Percentiles rank a stretch among this genome's conserved stretches.
Conservation (phyloP, 371 early-diverging fungal genomes). For the Fennellomyces sp. region DNA sequence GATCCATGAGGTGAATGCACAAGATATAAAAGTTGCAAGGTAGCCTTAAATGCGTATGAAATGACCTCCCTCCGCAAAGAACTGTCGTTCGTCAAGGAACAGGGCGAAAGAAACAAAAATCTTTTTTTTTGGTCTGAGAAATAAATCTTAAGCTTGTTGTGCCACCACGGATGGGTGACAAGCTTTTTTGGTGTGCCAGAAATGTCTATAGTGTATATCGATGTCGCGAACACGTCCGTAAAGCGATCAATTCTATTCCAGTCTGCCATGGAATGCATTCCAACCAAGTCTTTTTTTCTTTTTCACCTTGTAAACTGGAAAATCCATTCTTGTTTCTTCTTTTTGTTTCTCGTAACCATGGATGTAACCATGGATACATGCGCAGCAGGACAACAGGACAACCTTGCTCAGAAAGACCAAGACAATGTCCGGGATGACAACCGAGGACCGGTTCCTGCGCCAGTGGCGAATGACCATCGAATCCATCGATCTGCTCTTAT, state of each 20-base stretch:
- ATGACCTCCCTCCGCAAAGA: background rate
- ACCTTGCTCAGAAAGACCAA: background rate
- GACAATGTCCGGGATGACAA: background rate
- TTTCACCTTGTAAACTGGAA: too few species aligned
- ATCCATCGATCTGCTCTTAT: background rate
- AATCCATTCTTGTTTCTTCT: too few species aligned
- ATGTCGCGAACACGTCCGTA: too few species aligned
- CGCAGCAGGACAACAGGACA: background rate
- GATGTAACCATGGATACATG: background rate
- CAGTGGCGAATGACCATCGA: background rate
- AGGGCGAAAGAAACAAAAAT: background rate
- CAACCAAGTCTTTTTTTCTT: too few species aligned
- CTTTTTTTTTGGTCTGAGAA: too few species aligned
- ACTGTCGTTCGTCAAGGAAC: background rate
- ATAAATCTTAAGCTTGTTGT: too few species aligned
- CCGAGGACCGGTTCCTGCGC: background rate
- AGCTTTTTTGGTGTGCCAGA: too few species aligned
- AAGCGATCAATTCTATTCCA: background rate
- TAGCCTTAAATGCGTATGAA: background rate
- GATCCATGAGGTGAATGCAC: conserved; percentile 42
- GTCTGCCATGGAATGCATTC: background rate
- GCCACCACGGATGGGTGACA: too few species aligned
- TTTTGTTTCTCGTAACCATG: background rate
- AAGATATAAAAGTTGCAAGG: background rate
- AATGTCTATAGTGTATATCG: too few species aligned